phyloP scores from a whole-genome alignment of 2,329 filamentous ascomycete species.

The Fusarium brevicatenulatum region DNA sequence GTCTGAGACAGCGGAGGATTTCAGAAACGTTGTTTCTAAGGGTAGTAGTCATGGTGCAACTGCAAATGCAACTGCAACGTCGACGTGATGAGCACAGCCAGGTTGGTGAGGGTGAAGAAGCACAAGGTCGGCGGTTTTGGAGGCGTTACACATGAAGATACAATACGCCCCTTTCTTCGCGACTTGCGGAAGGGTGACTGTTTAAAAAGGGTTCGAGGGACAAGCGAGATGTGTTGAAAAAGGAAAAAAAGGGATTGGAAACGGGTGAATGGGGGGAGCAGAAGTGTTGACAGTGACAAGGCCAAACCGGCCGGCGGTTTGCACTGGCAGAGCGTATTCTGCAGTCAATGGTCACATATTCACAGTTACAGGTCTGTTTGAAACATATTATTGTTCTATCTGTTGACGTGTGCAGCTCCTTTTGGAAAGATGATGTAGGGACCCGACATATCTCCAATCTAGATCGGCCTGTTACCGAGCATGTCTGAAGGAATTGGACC shows the following conservation, averaged over 20 bases:
- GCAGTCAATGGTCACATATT: background rate
- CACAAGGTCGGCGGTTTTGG: slow-evolving; percentile 10
- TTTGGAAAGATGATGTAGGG: slow-evolving; percentile 28
- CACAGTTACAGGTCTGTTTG: background rate
- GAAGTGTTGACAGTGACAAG: slow-evolving; percentile 12
- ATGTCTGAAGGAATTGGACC: background rate
- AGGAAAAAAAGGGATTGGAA: background rate
- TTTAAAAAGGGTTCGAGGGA: slow-evolving; percentile 15
- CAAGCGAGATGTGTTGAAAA: slow-evolving; percentile 18
- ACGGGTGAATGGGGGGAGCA: background rate
- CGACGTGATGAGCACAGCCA: slow-evolving; percentile 8
- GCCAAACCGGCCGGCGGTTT: slow-evolving; percentile 4
- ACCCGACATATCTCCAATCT: slow-evolving; percentile 22
- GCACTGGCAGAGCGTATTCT: slow-evolving; percentile 8
- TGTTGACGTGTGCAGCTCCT: background rate
- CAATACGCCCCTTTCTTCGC: slow-evolving; percentile 20
- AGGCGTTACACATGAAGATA: slow-evolving; percentile 33
- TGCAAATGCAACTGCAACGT: slow-evolving; percentile 32
- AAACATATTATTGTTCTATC: background rate
- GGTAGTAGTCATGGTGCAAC: slow-evolving; percentile 39
- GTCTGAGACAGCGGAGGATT: slow-evolving; percentile 46
- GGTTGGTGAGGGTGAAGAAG: slow-evolving; percentile 15
- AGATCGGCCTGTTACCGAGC: slow-evolving; percentile 15
- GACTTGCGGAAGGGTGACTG: slow-evolving; percentile 30
- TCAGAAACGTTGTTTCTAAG: slow-evolving; percentile 34